Base-by-base conservation (phyloP, 495 filamentous ascomycete genomes). In the Trypethelium eluteriae region DNA sequence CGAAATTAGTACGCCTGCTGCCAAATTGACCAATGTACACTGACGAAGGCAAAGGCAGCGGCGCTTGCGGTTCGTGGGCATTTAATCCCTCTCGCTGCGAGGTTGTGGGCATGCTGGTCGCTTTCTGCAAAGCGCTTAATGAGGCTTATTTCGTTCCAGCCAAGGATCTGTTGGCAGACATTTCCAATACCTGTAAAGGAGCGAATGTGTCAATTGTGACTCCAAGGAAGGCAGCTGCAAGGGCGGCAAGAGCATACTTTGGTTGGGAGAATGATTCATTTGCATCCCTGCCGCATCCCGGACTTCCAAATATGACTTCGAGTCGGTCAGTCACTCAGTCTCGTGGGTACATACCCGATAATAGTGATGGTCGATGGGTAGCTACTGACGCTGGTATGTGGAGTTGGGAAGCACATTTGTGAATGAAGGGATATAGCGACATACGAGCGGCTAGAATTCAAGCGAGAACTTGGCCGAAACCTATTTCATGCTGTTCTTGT, bases 71-170 rank as follows among this genome's bases (percentile, higher is more conserved):
- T n/a, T 53, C 49, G n/a, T 53, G 49, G 49, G 49, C 49, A 25
- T 53, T 53, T 53, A n/a, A 53, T 25, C 49, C n/a, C 18, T 53
- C 49, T 53, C 49, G 49, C n/a, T 18, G 49, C 49, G 49, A 53
- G 49, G 49, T 53, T n/a, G 49, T 53, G 49, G 49, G 49, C 12
- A 53, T 53, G 49, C 49, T 53, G 11, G 49, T 53, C 18, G 49
- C 49, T 53, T 53, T 53, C 49, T 53, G 49, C 49, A 53, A 53
- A 53, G 49, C 49, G 9, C 49, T 53, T 25, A n/a, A 25, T 9
- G 49, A 53, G 49, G 49, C 49, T 18, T 53, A 53, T 53, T 53
- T 53, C 49, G 18, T 53, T 53, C 49, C 49, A 53, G 49, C 49
- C 18, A 53, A 53, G 49, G 49, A 53, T 53, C 49, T 53, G 5